phyloP scores from a whole-genome alignment of 2,329 filamentous ascomycete species.

The Daldinia sp. region DNA sequence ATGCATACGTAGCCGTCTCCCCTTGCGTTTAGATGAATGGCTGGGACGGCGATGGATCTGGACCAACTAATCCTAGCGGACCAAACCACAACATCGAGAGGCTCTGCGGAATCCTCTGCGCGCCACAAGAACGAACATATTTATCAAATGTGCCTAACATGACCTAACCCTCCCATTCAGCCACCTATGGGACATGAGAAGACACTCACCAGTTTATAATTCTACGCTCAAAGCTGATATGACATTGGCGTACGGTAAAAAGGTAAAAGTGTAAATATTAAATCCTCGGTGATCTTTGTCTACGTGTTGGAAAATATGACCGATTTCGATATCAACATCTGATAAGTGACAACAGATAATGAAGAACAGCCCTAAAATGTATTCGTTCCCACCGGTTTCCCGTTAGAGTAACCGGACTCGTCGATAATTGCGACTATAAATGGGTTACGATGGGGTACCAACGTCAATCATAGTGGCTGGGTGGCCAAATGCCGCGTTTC shows the following conservation, averaged over 20 bases:
- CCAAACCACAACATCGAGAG: conserved; percentile 9
- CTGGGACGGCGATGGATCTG: conserved; percentile 6
- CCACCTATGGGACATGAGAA: neutral
- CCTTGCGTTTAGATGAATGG: neutral
- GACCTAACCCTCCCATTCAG: neutral
- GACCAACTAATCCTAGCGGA: conserved; percentile 16
- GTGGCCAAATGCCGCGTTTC: conserved; percentile 15
- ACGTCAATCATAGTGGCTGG: conserved; percentile 2
- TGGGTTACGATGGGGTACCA: conserved; percentile 4
- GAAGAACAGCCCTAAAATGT: neutral
- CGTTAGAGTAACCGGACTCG: neutral
- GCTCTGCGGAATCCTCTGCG: conserved; percentile 23
- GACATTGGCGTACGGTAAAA: neutral
- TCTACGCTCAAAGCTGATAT: neutral
- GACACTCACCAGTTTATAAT: neutral
- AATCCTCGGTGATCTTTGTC: neutral
- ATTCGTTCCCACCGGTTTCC: neutral
- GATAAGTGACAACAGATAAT: neutral
- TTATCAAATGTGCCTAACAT: conserved; percentile 3
- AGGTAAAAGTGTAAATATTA: neutral
- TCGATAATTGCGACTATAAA: neutral
- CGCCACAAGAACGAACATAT: conserved; percentile 13
- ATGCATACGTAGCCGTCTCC: neutral
- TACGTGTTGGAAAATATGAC: neutral
- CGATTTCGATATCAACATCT: neutral